Conservation (phyloP, 805 yeast genomes). For the Candida rishiriensis region DNA sequence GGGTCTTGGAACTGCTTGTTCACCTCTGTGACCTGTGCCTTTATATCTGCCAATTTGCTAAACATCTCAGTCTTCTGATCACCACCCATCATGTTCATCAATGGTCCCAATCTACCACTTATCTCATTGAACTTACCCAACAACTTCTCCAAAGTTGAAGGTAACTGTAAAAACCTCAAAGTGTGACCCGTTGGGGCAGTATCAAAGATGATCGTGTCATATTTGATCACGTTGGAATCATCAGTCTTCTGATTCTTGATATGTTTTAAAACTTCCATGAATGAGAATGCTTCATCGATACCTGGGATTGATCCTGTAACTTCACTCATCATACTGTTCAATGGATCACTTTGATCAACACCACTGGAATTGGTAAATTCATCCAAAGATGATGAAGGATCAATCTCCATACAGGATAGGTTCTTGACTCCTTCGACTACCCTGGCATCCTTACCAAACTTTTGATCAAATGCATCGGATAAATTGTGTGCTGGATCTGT, state of each 20-base stretch:
- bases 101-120: conserved; percentile 84
- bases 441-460: conserved; percentile 95
- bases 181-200: conserved; percentile 99
- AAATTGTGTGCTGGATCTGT: conserved; percentile 99
- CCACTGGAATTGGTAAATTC: conserved; percentile 52
- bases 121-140: conserved; percentile 84
- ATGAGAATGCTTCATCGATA: conserved; percentile 95
- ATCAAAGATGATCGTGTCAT: conserved; percentile 90
- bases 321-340: conserved; percentile 76
- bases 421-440: conserved; percentile 85
- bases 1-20: conserved; percentile 95
- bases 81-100: conserved; percentile 77
- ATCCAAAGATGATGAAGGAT: conserved; percentile 89
- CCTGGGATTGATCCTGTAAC: conserved; percentile 96
- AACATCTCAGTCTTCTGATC: conserved; percentile 64
- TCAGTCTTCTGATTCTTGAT: conserved; percentile 64
- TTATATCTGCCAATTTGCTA: conserved; percentile 72
- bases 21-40: conserved; percentile 78
- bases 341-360: conserved; percentile 57
- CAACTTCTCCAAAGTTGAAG: conserved; percentile 84
- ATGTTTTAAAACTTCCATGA: conserved; percentile 97
- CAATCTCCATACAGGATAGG: conserved; percentile 97
- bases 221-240: conserved; percentile 38
- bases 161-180: conserved; percentile 88
- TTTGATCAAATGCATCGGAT: conserved; percentile 97